A percentile compares a stretch with the other conserved stretches of the same genome.
Evolutionary conservation across 75 land plant genomes (phyloP).

Genomic region (Adiantum capillusveneris): DNA sequence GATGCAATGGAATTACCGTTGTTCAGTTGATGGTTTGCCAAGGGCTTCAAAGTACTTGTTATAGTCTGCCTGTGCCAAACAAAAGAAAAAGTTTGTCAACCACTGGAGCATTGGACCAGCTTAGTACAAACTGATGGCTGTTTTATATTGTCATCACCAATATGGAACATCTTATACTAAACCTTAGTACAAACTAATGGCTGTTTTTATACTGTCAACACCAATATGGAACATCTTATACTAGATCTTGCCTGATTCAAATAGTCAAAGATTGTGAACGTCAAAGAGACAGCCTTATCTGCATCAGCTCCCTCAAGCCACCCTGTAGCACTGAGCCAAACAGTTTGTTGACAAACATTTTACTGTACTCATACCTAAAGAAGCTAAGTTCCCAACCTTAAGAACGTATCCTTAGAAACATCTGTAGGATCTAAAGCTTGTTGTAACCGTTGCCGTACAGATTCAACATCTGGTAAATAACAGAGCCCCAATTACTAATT

Average conservation of each 20-base stretch:
- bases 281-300: constrained; percentile 28
- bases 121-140: too few species aligned
- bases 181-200: neutral
- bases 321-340: constrained; percentile 37
- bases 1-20: constrained; percentile 16
- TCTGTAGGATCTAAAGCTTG: constrained; percentile 13
- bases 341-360: neutral
- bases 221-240: too few species aligned
- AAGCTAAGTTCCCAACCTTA: constrained; percentile 17
- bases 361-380: neutral
- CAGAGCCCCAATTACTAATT: neutral
- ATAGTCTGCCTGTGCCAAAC: constrained; percentile 34
- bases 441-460: constrained; percentile 18
- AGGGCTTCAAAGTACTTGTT: constrained; percentile 37
- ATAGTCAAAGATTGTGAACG: constrained; percentile 39
- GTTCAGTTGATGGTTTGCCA: constrained; percentile 30
- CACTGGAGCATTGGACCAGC: too few species aligned
- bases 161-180: too few species aligned
- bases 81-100: too few species aligned
- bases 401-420: constrained; percentile 26
- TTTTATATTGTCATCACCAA: too few species aligned
- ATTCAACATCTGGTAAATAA: constrained; percentile 25
- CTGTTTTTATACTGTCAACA: neutral
- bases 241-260: constrained; percentile 25
- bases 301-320: constrained; percentile 38